phyloP scores from a whole-genome alignment of 2,329 filamentous ascomycete species.

The Diaporthe amygdali region DNA sequence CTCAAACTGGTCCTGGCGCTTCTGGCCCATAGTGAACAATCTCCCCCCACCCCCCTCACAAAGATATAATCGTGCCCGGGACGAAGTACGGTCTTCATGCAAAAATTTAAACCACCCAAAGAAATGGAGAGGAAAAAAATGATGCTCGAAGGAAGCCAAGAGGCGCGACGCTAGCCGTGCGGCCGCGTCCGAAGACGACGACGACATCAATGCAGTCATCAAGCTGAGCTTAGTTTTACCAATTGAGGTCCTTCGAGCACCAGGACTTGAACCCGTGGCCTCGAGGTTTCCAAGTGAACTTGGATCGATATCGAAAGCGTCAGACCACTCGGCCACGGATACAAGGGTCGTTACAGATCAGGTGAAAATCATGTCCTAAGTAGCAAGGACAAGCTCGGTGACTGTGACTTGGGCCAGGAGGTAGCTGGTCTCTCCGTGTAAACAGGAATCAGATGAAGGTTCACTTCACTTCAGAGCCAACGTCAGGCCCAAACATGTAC shows the following conservation, averaged over 20 bases:
- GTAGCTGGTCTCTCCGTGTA: no score
- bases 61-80: no score
- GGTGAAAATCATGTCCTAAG: background rate
- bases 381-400: background rate
- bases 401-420: background rate
- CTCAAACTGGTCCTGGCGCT: no score
- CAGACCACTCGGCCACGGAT: background rate
- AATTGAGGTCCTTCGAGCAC: background rate
- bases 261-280: background rate
- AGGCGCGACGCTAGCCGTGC: background rate
- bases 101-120: no score
- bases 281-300: background rate
- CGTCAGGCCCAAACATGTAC: background rate
- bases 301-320: background rate
- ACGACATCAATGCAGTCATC: background rate
- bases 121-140: background rate
- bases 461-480: no score
- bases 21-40: no score
- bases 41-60: no score
- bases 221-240: no score
- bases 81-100: no score
- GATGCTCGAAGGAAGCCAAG: background rate
- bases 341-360: no score
- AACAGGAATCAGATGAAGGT: no score
- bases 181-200: background rate